Evolutionary conservation across 2,329 filamentous ascomycete species (phyloP).

Genomic region (Grosmannia clavigera): DNA sequence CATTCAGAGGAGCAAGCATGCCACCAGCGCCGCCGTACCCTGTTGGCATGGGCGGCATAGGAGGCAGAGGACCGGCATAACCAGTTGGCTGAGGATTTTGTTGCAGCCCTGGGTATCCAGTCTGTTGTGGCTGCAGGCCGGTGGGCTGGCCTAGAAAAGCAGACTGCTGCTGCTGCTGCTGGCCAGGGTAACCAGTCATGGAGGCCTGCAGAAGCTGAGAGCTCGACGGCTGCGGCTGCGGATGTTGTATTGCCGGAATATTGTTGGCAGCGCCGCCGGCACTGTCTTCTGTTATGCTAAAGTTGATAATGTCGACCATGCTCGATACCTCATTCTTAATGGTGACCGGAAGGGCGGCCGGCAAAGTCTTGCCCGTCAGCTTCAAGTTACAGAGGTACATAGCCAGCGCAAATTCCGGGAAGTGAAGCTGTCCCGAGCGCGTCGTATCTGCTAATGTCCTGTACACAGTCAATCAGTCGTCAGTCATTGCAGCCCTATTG

Average conservation of each 20-base stretch:
- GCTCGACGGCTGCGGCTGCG: conserved; percentile 63
- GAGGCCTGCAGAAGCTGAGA: conserved; percentile 51
- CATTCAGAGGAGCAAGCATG: conserved; percentile 59
- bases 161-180: conserved; percentile 32
- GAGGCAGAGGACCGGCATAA: conserved; percentile 68
- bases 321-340: conserved; percentile 96
- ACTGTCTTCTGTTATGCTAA: conserved; percentile 69
- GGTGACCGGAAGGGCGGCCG: conserved; percentile 62
- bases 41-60: conserved; percentile 71
- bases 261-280: conserved; percentile 20
- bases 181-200: conserved; percentile 54
- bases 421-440: conserved; percentile 88
- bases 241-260: conserved; percentile 49
- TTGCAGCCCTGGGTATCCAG: conserved; percentile 51
- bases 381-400: conserved; percentile 98
- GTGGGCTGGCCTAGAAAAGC: conserved; percentile 46
- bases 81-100: conserved; percentile 62
- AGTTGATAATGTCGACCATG: conserved; percentile 99
- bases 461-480: conserved; percentile 7
- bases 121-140: conserved; percentile 54
- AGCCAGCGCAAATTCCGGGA: conserved; percentile 91
- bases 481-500: neutral
- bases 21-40: conserved; percentile 50
- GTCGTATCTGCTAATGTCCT: conserved; percentile 93
- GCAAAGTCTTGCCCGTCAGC: conserved; percentile 74